Base-by-base conservation (phyloP, 805 yeast genomes). In the Blastobotrys terrestris region DNA sequence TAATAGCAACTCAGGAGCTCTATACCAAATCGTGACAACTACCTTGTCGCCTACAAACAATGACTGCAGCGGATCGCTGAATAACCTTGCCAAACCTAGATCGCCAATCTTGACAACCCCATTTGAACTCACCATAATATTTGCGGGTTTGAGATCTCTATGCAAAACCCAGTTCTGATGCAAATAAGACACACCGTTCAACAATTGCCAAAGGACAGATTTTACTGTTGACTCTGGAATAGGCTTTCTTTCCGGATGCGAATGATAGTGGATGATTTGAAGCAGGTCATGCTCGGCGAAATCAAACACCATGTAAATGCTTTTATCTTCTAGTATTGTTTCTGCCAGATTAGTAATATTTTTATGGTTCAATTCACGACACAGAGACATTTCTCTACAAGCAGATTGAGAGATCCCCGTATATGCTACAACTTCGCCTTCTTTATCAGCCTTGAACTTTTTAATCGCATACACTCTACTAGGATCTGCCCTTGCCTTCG, bases 131-230 rank as follows among this genome's bases (percentile, higher is more conserved):
- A 92, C 96, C 98, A 92, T 94, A 58, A 94, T 92, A 69, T 92
- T 92, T 1, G 99, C 99, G 0, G 99, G 99, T 63, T 94, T 94
- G 58, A 94, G 76, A 69, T 94, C 99, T 56, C 99, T 77, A 69
- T 94, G 99, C 49, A 94, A 73, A 2, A 94, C 83, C 98, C 99
- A 94, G 68, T 94, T 92, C 67, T 90, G 92, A 68, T 94, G 99
- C 44, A 94, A 70, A 64, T 84, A 94, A 0, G 90, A 81, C 1
- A 94, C 91, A 2, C 99, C 99, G 62, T 87, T 87, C 22, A 94
- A 68, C 3, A 95, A 84, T 70, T 94, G 99, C 90, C 94, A 90
- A 67, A 89, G 77, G 22, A 91, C 84, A 1, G 95, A 85, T 63
- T 91, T 89, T 20, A 91, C 74, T 46, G 90, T 85, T 45, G 78